These are phyloP conservation scores for Jamesozyma rosinii DNA, from an alignment of 805 yeast genomes.

Conservation along the genomic window DNA sequence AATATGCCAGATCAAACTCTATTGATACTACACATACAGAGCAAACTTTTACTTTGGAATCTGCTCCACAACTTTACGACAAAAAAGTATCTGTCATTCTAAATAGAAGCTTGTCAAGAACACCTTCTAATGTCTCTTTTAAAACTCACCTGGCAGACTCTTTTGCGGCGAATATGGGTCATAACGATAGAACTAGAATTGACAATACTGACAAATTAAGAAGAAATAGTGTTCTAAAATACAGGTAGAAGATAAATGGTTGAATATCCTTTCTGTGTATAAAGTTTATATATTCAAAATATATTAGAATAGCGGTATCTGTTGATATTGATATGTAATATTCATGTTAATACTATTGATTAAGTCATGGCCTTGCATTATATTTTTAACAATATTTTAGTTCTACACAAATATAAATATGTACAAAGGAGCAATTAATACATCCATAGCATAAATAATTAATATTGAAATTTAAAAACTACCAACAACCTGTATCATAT, in stretches of 20 bases:
- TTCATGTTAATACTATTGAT: too few relatives aligned
- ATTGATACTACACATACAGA: constrained; percentile 52
- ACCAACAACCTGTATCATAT: too few relatives aligned
- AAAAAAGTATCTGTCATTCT: constrained; percentile 69
- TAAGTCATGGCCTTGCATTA: too few relatives aligned
- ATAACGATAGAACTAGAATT: background rate
- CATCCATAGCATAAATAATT: too few relatives aligned
- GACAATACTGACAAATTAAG: background rate
- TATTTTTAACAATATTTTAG: too few relatives aligned
- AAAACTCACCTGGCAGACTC: constrained; percentile 68
- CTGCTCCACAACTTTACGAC: constrained; percentile 71
- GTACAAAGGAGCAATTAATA: too few relatives aligned
- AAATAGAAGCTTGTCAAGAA: constrained; percentile 61
- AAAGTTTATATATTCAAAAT: too few relatives aligned
- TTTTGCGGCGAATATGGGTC: constrained; percentile 31
- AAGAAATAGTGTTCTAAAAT: background rate
- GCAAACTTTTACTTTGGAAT: constrained; percentile 46
- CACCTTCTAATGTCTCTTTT: constrained; percentile 70
- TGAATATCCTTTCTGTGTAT: background rate
- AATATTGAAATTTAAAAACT: too few relatives aligned
- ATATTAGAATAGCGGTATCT: too few relatives aligned
- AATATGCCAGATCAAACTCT: constrained; percentile 36
- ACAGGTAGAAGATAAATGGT: background rate
- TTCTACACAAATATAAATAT: too few relatives aligned
- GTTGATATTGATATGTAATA: too few relatives aligned